A percentile compares a stretch with the other conserved stretches of the same genome.
These are phyloP conservation scores for Prunella vulgaris DNA, from an alignment of 257 asterid genomes.

Conservation along the genomic window DNA sequence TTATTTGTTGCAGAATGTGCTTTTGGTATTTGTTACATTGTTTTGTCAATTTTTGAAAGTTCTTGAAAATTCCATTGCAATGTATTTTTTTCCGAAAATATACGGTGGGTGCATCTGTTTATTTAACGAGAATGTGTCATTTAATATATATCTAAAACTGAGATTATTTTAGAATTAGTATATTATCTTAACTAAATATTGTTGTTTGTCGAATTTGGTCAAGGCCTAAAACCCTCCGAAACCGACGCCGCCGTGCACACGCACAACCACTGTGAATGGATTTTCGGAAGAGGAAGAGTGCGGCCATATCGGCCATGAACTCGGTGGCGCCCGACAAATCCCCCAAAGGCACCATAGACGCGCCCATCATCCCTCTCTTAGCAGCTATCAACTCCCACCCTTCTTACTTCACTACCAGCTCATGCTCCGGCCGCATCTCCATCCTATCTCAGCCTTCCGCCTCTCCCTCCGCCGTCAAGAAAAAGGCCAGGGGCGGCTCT, in stretches of 20 bases:
- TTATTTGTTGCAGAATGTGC: too few relatives aligned
- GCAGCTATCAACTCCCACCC: constrained; percentile 67
- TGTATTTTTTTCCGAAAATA: too few relatives aligned
- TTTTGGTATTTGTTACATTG: too few relatives aligned
- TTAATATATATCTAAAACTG: too few relatives aligned
- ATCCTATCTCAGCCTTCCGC: constrained; percentile 63
- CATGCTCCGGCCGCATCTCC: constrained; percentile 98
- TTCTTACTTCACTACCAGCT: constrained; percentile 92
- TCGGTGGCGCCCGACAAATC: constrained; percentile 84
- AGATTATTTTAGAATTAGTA: too few relatives aligned
- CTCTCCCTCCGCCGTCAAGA: constrained; percentile 45
- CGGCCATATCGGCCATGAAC: constrained; percentile 57
- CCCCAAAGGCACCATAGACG: constrained; percentile 81
- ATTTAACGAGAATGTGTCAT: too few relatives aligned
- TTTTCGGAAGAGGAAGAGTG: constrained; percentile 69
- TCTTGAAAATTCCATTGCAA: too few relatives aligned
- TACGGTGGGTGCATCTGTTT: too few relatives aligned
- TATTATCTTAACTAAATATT: too few relatives aligned
- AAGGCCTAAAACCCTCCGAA: constrained; percentile 19
- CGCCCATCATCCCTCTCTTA: constrained; percentile 71
- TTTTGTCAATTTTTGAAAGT: too few relatives aligned
- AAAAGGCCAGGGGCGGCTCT: constrained; percentile 84
- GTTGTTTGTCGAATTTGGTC: too few relatives aligned
- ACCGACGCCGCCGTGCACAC: constrained; percentile 4
- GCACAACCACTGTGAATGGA: constrained; percentile 50